Conservation (phyloP, 31 red algal species). For the Odonthalia washingtoniensis region DNA sequence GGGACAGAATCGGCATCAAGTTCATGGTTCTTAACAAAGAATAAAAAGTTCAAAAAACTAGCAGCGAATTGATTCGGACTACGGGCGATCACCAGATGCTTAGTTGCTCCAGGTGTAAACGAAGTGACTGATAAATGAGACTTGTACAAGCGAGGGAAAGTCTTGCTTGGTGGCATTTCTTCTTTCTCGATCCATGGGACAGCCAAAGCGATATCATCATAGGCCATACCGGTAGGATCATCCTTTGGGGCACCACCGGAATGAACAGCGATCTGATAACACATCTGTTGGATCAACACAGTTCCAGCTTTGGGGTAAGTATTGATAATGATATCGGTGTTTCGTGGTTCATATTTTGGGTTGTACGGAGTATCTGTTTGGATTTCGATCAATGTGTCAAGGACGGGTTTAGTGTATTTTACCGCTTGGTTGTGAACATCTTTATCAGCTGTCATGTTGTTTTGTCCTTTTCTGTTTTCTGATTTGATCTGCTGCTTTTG, state of each 20-base stretch:
- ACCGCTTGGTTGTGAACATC: too few relatives aligned
- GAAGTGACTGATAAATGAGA: background rate
- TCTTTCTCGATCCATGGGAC: constrained; percentile 50
- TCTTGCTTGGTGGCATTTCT: too few relatives aligned
- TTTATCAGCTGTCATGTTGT: too few relatives aligned
- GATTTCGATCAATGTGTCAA: too few relatives aligned
- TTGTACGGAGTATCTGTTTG: too few relatives aligned
- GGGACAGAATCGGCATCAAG: constrained; percentile 26
- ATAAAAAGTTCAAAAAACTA: constrained; percentile 33
- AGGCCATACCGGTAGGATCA: constrained; percentile 34
- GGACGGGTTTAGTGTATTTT: too few relatives aligned
- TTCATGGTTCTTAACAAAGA: too few relatives aligned
- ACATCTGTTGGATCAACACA: constrained; percentile 36
- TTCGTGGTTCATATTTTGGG: constrained; percentile 12
- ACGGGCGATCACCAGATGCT: constrained; percentile 22
- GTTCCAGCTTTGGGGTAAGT: constrained; percentile 48
- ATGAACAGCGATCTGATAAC: constrained; percentile 19
- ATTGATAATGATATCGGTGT: constrained; percentile 40
- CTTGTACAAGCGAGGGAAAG: constrained; percentile 56
- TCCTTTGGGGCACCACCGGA: constrained; percentile 6
- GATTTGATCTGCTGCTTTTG: too few relatives aligned
- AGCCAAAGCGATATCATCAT: constrained; percentile 35
- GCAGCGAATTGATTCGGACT: constrained; percentile 24
- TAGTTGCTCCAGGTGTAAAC: background rate
- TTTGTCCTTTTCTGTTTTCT: too few relatives aligned